A percentile compares a stretch with the other conserved stretches of the same genome.
These are phyloP conservation scores for Nemania bipapillata DNA, from an alignment of 2,329 filamentous ascomycete genomes.

Conservation along the genomic window DNA sequence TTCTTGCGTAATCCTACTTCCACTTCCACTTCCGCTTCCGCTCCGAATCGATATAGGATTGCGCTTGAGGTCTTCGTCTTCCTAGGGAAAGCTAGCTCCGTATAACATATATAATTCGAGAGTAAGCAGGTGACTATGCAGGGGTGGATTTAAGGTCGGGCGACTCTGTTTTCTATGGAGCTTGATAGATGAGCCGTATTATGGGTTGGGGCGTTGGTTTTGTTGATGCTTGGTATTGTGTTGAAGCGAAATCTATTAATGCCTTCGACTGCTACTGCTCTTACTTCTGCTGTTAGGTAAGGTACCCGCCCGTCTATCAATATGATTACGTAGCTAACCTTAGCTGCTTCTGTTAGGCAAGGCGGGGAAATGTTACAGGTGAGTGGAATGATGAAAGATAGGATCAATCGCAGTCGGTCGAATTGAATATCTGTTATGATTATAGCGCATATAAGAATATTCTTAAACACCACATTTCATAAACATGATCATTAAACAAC, in stretches of 20 bases:
- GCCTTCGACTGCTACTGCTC: neutral
- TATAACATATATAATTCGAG: neutral
- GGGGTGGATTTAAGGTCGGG: neutral
- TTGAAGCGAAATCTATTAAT: neutral
- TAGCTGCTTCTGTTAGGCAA: neutral
- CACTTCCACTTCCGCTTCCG: neutral
- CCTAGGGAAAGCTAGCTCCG: neutral
- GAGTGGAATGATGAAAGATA: neutral
- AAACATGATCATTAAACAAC: neutral
- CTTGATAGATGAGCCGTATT: neutral
- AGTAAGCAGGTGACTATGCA: too few relatives aligned
- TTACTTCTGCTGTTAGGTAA: too few relatives aligned
- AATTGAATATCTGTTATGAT: neutral
- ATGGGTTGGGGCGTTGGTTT: neutral
- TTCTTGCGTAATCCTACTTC: neutral
- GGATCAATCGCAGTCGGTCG: too few relatives aligned
- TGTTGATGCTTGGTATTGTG: neutral
- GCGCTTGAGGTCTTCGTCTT: neutral
- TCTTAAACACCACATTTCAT: too few relatives aligned
- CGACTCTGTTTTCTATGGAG: neutral
- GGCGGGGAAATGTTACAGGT: neutral
- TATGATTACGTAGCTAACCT: slow-evolving; percentile 24
- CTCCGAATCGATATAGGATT: neutral
- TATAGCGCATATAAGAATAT: neutral
- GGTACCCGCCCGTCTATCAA: neutral